Evolutionary conservation across 805 yeast species (phyloP), one percentile per base, ranked within the genome.

Genomic region (Wickerhamiella occidentalis): DNA sequence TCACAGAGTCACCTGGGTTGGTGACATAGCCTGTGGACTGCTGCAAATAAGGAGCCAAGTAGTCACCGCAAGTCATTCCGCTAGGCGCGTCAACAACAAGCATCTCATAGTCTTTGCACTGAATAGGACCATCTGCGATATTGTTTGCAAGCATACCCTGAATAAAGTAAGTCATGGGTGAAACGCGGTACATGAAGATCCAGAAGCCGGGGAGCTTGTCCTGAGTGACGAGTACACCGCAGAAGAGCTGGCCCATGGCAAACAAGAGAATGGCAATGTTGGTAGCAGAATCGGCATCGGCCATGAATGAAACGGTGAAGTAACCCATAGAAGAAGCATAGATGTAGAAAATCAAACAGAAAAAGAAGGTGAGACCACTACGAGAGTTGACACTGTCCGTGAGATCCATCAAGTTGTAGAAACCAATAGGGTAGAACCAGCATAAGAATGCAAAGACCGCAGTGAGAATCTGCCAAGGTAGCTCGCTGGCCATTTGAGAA

Each of bases 111-210:
- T 51, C 54, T 6, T 64, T 54, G 62, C 88, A 82, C 12, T 51
- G 58, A 11, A 83, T 80, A 33, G 64, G 60, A 54, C 75, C 68
- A 35, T 70, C 73, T 55, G 80, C 80, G 56, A 73, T 66, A 47
- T 73, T 69, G 26, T 61, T 65, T 22, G 67, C 69, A 40, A 79
- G 67, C 53, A 81, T 68, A 47, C 76, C 70, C 54, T 76, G 78
- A 51, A 84, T 68, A 62, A 80, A 76, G 60, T 85, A 85, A 1
- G 90, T 82, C 64, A 74, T 74, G 6, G 73, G 94, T 22, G 85
- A 79, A 18, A 71, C 72, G 56, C 82, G 75, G 75, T 82, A 80
- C 87, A 85, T 82, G 62, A 82, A 85, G 43, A 75, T 78, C 94
- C 94, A 85, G 69, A 85, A 85, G 1, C 84, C 79, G 11, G 94